A percentile compares a stretch with the other conserved stretches of the same genome.
Evolutionary conservation across 805 yeast species (phyloP).

Genomic region (Pichia kluyveri): DNA sequence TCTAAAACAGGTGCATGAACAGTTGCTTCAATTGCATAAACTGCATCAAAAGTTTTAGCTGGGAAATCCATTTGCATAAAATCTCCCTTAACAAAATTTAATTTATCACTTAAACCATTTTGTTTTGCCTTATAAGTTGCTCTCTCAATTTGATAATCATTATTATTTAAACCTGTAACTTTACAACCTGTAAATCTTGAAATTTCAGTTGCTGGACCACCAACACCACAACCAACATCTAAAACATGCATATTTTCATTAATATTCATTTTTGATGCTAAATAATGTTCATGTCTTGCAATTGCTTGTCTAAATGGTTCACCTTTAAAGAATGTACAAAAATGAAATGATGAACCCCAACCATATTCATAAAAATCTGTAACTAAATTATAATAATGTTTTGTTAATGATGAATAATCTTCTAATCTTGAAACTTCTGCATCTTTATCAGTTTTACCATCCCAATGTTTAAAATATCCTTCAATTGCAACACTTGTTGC

Average conservation of each 20-base stretch:
- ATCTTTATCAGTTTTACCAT: constrained; percentile 68
- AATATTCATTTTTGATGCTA: constrained; percentile 81
- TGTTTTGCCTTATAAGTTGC: constrained; percentile 73
- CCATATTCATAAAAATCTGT: constrained; percentile 99
- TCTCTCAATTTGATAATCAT: constrained; percentile 92
- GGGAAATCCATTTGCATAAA: constrained; percentile 98
- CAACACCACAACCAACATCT: constrained; percentile 99
- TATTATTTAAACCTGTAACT: constrained; percentile 88
- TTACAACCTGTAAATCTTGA: constrained; percentile 81
- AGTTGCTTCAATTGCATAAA: constrained; percentile 97
- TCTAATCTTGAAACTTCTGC: constrained; percentile 66
- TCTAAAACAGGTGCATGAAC: constrained; percentile 95
- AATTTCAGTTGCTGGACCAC: constrained; percentile 98
- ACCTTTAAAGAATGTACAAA: constrained; percentile 86
- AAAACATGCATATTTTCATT: constrained; percentile 75
- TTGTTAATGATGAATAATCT: constrained; percentile 86
- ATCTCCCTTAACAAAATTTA: constrained; percentile 90
- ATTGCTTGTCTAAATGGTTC: constrained; percentile 91
- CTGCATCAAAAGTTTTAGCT: constrained; percentile 86
- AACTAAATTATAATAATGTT: constrained; percentile 92
- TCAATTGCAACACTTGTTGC: constrained; percentile 79
- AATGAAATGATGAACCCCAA: constrained; percentile 98
- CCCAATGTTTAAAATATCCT: constrained; percentile 96
- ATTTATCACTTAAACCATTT: constrained; percentile 58
- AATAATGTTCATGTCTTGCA: constrained; percentile 94